Evolutionary conservation across 129 eudicot species (phyloP).

Genomic region (Rutidosis leptorrhynchoides): DNA sequence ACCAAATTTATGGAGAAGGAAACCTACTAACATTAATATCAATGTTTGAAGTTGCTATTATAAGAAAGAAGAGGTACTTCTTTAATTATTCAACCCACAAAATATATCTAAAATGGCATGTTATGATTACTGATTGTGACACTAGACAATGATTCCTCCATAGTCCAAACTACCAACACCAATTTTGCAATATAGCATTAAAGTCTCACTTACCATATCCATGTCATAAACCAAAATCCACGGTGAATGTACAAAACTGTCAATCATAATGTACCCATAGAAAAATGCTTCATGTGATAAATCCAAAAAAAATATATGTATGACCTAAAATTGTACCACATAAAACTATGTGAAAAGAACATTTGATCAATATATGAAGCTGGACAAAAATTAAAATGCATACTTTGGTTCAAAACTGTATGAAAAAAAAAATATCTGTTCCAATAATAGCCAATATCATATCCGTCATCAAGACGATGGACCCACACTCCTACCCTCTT

Average conservation of each 20-base stretch:
- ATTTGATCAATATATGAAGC: neutral
- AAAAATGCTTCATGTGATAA: too few relatives aligned
- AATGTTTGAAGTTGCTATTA: neutral
- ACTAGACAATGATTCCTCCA: slow-evolving; percentile 19
- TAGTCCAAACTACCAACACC: slow-evolving; percentile 5
- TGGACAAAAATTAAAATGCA: neutral
- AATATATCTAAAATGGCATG: slow-evolving; percentile 3
- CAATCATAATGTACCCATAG: neutral
- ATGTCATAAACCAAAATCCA: too few relatives aligned
- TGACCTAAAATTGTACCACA: too few relatives aligned
- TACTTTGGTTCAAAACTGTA: neutral
- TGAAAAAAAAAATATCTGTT: slow-evolving; percentile 13
- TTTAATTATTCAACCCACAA: slow-evolving; percentile 7
- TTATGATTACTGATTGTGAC: neutral
- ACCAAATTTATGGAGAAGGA: neutral
- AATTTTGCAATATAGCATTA: slow-evolving; percentile 2
- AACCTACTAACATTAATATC: neutral
- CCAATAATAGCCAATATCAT: neutral
- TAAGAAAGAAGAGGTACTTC: neutral
- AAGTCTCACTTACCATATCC: too few relatives aligned
- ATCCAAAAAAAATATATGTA: neutral
- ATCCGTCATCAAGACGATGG: slow-evolving; percentile 19
- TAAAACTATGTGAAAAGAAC: neutral
- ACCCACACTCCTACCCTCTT: slow-evolving; percentile 33
- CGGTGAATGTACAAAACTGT: too few relatives aligned